Base-by-base conservation (phyloP, 2,329 filamentous ascomycete genomes). In the Tolypocladium endophyticum region DNA sequence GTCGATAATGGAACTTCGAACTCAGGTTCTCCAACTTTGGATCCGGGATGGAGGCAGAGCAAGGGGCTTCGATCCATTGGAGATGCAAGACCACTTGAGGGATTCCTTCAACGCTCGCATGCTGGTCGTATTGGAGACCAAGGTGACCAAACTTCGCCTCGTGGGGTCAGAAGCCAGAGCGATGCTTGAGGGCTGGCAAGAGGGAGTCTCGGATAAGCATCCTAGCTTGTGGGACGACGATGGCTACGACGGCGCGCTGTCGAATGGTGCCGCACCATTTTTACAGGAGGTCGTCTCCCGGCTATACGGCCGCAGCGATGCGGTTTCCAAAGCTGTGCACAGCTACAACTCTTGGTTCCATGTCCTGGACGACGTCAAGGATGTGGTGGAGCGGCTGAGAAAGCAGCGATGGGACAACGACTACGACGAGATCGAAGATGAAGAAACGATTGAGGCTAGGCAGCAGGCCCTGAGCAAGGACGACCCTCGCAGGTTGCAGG, bases 381-480 rank as follows among this genome's bases (percentile, higher is more conserved):
- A 78, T 23, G 78, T 87, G 4, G 81, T 92, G 9, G 83, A 85
- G 47, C 79, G 83, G 60, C 81, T 94, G 65, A 83, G 79, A 61
- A 81, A 82, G 55, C 84, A 87, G 64, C 82, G 85, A 59, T 92
- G 89, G 88, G 87, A 92, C 63, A 87, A 90, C 59, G 87, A 90
- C 61, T 79, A 86, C 35, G 85, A 88, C 57, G 84, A 88, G 57
- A 84, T 90, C 47, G 88, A 91, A 61, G 87, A 91, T 61, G 88
- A 92, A 62, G 80, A 88, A 58, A 84, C 81, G 0, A 81, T 88
- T 25, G 86, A 90, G 62, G 79, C 79, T 23, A 81, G 87, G 39
- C 87, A 90, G 65, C 80, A 81, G 43, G 71, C 86, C 0, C 78
- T 96, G 16, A 90, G 87, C 70, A 84, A 84, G 58, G 85, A 93